Conservation (phyloP, 352 stramenopile genomes). For the Globisporangium mamillatum region DNA sequence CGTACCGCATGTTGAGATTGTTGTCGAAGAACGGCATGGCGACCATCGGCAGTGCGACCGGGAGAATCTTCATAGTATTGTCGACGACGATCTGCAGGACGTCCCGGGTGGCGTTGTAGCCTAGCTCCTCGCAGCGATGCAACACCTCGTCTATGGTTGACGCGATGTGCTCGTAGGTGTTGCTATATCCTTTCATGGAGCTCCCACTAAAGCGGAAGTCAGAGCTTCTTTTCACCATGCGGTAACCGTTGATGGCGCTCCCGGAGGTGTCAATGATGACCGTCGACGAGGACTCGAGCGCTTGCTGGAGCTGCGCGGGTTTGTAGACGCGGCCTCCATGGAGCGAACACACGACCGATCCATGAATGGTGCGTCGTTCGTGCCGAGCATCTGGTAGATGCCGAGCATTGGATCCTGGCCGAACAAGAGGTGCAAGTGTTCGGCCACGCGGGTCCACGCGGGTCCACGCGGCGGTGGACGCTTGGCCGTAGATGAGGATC, state of each 20-base stretch:
- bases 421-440: neutral
- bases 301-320: slow-evolving; percentile 7
- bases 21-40: too few relatives aligned
- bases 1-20: neutral
- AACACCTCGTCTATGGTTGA: neutral
- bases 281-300: neutral
- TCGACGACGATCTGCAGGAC: neutral
- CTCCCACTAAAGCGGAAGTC: neutral
- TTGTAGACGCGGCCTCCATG: slow-evolving; percentile 20
- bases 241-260: neutral
- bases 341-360: slow-evolving; percentile 32
- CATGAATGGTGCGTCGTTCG: slow-evolving; percentile 38
- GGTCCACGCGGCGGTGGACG: neutral
- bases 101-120: neutral
- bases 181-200: neutral
- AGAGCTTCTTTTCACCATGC: neutral
- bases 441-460: neutral
- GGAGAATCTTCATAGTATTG: neutral
- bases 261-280: neutral
- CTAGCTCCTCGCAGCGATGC: neutral
- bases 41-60: neutral
- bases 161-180: neutral
- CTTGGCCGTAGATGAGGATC: neutral
- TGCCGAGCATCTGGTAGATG: slow-evolving; percentile 21
- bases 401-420: slow-evolving; percentile 12